Base-by-base conservation (phyloP, 2,329 filamentous ascomycete genomes). In the Aspergillus sp. region DNA sequence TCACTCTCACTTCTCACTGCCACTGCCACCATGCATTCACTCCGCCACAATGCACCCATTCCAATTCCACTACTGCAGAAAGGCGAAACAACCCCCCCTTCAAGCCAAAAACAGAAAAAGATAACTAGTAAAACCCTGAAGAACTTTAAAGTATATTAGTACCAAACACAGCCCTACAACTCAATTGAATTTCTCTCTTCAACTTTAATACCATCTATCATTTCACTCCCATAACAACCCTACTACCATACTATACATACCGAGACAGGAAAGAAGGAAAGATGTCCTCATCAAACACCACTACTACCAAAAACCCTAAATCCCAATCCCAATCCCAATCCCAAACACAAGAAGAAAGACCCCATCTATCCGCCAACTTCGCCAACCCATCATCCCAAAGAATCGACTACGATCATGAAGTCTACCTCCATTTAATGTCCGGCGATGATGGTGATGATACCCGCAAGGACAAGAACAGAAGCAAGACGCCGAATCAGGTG, bases 311-410 rank as follows among this genome's bases (percentile, higher is more conserved):
- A 53, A 39, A 8, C 11, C 59, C 30, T 39, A 47, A 42, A 19
- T 19, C 17, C 17, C 17, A 47, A 38, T n/a, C 54, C 27, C 56
- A 27, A 54, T 8, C 23, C 8, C 17, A 36, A 19, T n/a, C 39
- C 49, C 38, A 47, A 10, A 44, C 41, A 17, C 47, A 4, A 47
- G 48, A 47, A 84, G 71, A 84, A 17, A 50, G 27, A 27, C 73
- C 65, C 10, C 89, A 93, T 55, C 77, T 82, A 58, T 80, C 74
- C 57, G 62, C 68, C 53, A 70, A 69, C 56, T 70, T 68, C 39
- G 63, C 66, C 25, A 52, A 60, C 52, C 60, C 25, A 41, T 57
- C 25, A 48, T 63, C 21, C 38, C 70, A 55, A 17, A 39, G 42
- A 7, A 66, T 73, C 58, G 70, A 67, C 54, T 73, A 73, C 54